phyloP scores from a whole-genome alignment of 345 rosid genomes.

The Pistacia atlantica region DNA sequence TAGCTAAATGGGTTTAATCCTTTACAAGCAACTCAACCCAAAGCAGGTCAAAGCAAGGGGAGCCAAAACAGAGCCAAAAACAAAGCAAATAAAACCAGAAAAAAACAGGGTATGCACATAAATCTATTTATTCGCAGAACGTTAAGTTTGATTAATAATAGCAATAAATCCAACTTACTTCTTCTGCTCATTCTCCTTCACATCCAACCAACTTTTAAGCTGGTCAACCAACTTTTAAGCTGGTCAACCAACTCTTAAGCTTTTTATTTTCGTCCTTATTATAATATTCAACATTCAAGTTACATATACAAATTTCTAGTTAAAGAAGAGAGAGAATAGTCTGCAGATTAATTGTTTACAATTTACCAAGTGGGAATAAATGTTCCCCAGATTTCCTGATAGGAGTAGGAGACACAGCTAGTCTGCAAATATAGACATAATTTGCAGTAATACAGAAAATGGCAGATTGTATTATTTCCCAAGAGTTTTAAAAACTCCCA shows the following conservation, averaged over 20 bases:
- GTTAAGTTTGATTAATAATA: not conserved
- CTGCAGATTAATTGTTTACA: not conserved
- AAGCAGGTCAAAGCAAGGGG: no score
- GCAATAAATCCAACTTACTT: slow-evolving; percentile 49
- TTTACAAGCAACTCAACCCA: no score
- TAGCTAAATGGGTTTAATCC: no score
- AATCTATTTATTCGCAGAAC: not conserved
- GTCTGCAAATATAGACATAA: not conserved
- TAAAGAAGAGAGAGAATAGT: not conserved
- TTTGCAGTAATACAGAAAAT: not conserved
- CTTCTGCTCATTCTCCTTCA: slow-evolving; percentile 78
- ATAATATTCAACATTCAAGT: no score
- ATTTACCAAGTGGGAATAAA: not conserved
- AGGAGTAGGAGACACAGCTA: not conserved
- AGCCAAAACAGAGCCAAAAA: no score
- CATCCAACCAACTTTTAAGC: slow-evolving; percentile 79
- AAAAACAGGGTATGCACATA: not conserved
- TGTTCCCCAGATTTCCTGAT: slow-evolving; percentile 1
- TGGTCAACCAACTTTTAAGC: slow-evolving; percentile 34
- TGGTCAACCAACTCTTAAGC: slow-evolving; percentile 30
- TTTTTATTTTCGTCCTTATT: not conserved
- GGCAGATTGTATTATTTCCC: not conserved
- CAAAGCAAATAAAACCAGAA: no score
- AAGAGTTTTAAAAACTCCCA: slow-evolving; percentile 21
- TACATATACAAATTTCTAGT: not conserved